Evolutionary conservation across 2,329 filamentous ascomycete genomes (phyloP), one percentile per base, ranked within the genome.

Genomic region (Clonostachys rhizophaga): DNA sequence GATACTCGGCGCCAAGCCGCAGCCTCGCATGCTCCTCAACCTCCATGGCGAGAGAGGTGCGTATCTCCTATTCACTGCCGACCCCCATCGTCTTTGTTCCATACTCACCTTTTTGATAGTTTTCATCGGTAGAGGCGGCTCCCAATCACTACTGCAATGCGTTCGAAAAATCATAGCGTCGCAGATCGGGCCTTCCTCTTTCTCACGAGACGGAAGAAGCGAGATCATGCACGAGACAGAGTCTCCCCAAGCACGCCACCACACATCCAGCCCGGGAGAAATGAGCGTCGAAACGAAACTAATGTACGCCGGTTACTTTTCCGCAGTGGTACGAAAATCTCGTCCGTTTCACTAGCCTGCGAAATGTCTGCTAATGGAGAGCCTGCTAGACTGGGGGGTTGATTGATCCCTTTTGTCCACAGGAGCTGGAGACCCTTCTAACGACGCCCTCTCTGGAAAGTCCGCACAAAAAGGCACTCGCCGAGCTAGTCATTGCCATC

Each of bases 141-240:
- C 75, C 0, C 60, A 83, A 13, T 81, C 78, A 0, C 82, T 82
- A 48, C 59, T 82, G 1, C 75, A 81, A 48, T 68, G 79, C 36
- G 63, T 79, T 12, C 68, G 75, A 13, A 65, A 72, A 13, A 69
- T 66, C 4, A 55, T 73, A 51, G 69, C 70, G 10, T 70, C 72
- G 33, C 69, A 78, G 49, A 76, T 79, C 46, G 77, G 76, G 0
- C 75, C 75, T 1, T 78, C 75, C 1, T 67, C 70, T 13, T 81
- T 80, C 54, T 76, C 77, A 0, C 69, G 79, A 47, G 72, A 70
- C 53, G 64, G 70, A 18, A 68, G 68, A 39, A 70, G 67, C n/a
- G 71, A 78, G 45, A 70, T 67, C 36, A 78, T 80, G 73, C 69
- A 79, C 1, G 76, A 81, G 54, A 70, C 67, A 14, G 68, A 74